A percentile compares a stretch with the other conserved stretches of the same genome.
phyloP scores from a whole-genome alignment of 2,329 filamentous ascomycete species.

The Biscogniauxia mediterranea region DNA sequence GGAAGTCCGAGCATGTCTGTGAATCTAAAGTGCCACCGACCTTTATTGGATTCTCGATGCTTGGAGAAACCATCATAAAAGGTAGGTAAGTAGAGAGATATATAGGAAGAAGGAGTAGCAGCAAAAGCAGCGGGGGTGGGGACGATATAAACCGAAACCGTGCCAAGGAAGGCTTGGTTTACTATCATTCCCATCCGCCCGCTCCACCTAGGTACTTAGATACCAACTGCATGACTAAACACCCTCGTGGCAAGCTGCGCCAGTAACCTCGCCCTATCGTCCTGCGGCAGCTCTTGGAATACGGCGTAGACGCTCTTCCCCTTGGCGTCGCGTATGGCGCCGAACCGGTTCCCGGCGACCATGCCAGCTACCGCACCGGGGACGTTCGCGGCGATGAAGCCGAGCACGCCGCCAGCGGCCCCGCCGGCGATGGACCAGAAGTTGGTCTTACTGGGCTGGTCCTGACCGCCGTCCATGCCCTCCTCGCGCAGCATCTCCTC shows the following conservation, averaged over 20 bases:
- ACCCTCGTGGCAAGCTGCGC: constrained; percentile 83
- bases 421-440: constrained; percentile 90
- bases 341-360: constrained; percentile 89
- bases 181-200: background rate
- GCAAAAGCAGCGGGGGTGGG: background rate
- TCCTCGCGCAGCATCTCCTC: constrained; percentile 89
- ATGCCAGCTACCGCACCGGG: constrained; percentile 86
- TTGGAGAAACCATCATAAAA: background rate
- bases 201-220: constrained; percentile 32
- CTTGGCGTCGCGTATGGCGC: constrained; percentile 81
- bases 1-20: background rate
- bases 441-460: constrained; percentile 60
- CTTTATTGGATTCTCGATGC: background rate
- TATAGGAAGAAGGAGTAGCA: background rate
- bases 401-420: constrained; percentile 81
- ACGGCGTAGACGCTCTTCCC: constrained; percentile 95
- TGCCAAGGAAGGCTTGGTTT: background rate
- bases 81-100: no score
- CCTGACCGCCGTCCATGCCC: constrained; percentile 70
- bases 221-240: constrained; percentile 73
- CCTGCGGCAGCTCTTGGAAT: constrained; percentile 81
- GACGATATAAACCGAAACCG: no score
- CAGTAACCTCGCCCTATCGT: constrained; percentile 76
- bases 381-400: constrained; percentile 93
- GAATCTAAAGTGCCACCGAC: background rate